Conservation (phyloP, 305 asterid species). For the Fraxinus ornus region DNA sequence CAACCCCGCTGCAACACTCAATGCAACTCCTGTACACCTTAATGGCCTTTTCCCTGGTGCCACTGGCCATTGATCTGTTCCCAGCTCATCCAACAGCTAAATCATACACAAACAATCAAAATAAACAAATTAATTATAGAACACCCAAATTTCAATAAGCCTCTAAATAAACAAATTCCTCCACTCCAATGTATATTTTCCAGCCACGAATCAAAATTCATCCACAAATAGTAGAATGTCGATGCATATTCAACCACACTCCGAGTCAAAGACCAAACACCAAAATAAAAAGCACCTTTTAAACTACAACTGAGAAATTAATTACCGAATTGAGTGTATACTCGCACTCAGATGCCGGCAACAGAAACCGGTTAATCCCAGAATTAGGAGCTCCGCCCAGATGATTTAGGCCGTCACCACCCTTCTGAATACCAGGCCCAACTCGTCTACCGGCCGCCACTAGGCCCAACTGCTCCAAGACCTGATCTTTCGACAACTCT, state of each 20-base stretch:
- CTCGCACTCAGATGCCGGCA: slow-evolving; percentile 91
- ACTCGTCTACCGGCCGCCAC: slow-evolving; percentile 49
- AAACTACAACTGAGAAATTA: slow-evolving; percentile 1
- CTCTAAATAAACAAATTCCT: slow-evolving; percentile 11
- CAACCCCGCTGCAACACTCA: slow-evolving; percentile 91
- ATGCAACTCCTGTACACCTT: slow-evolving; percentile 93
- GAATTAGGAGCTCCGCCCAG: slow-evolving; percentile 38
- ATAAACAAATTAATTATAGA: background rate
- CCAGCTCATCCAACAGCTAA: slow-evolving; percentile 92
- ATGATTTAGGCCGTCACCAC: slow-evolving; percentile 59
- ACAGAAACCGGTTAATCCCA: slow-evolving; percentile 68
- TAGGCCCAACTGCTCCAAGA: slow-evolving; percentile 92
- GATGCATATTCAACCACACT: background rate
- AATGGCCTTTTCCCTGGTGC: slow-evolving; percentile 75
- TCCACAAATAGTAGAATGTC: background rate
- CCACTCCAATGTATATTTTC: background rate
- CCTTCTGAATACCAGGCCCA: slow-evolving; percentile 55
- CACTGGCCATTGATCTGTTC: slow-evolving; percentile 81
- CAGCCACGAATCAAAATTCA: background rate
- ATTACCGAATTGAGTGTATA: slow-evolving; percentile 73
- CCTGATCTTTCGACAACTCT: slow-evolving; percentile 82
- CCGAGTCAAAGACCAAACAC: background rate
- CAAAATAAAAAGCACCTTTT: background rate
- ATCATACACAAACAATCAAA: slow-evolving; percentile 9
- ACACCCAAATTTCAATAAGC: slow-evolving; percentile 3